phyloP scores from a whole-genome alignment of 768 basidiomycete species.

The Trametes cubensis region DNA sequence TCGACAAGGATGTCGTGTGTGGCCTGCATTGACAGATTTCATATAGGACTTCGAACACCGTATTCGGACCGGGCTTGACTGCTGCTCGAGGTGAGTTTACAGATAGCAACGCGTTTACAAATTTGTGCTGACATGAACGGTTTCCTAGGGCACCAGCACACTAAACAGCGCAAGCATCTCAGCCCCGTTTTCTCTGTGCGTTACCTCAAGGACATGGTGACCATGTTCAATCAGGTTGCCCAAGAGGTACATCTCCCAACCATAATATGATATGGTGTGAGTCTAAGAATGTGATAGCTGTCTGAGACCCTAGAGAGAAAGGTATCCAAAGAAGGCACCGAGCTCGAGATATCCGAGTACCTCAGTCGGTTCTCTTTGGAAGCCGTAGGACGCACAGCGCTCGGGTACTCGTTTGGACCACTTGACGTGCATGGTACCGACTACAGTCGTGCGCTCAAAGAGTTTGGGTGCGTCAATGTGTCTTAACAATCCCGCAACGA shows the following conservation, averaged over 20 bases:
- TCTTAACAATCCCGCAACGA: not conserved
- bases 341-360: slow-evolving; percentile 9
- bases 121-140: not conserved
- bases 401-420: slow-evolving; percentile 11
- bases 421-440: slow-evolving; percentile 6
- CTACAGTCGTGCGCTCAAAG: slow-evolving; percentile 14
- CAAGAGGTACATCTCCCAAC: not conserved
- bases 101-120: not conserved
- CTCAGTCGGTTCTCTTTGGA: slow-evolving; percentile 5
- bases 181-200: slow-evolving; percentile 6
- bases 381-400: slow-evolving; percentile 4
- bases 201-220: slow-evolving; percentile 4
- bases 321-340: not conserved
- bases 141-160: slow-evolving; percentile 2
- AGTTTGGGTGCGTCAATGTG: not conserved
- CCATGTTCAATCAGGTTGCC: slow-evolving; percentile 2
- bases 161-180: slow-evolving; percentile 14
- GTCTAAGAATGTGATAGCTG: not conserved
- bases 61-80: slow-evolving; percentile 7
- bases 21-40: not conserved
- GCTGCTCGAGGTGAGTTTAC: not conserved
- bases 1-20: not conserved
- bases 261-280: not conserved
- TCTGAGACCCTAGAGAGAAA: not conserved
- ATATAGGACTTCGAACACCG: slow-evolving; percentile 1